These are phyloP conservation scores for Myxozyma vanderwaltii DNA, from an alignment of 805 yeast species.

Conservation along the genomic window DNA sequence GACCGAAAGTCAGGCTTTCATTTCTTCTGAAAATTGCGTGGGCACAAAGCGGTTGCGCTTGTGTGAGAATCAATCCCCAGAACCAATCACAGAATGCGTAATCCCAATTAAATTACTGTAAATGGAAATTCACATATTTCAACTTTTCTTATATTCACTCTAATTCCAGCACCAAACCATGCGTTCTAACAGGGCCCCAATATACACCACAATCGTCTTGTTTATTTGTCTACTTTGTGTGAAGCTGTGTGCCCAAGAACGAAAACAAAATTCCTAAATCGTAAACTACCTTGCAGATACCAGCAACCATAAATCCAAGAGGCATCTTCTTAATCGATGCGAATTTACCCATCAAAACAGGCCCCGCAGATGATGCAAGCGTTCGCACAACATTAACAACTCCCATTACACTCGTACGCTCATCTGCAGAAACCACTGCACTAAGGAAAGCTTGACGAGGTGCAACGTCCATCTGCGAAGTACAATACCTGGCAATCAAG, in stretches of 20 bases:
- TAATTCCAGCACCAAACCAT: no score
- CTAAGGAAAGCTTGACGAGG: constrained; percentile 84
- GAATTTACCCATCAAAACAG: constrained; percentile 72
- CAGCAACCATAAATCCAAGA: constrained; percentile 42
- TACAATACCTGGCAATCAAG: constrained; percentile 58
- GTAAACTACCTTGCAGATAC: constrained; percentile 42
- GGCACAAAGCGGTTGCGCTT: no score
- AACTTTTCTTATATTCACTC: no score
- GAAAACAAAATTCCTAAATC: constrained; percentile 39
- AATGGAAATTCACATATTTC: no score
- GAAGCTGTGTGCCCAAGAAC: constrained; percentile 24
- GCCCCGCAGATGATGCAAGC: constrained; percentile 80
- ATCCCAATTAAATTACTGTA: no score
- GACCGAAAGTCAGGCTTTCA: no score
- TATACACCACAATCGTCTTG: no score
- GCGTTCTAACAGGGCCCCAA: no score
- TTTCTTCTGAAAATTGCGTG: no score
- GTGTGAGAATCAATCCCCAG: no score
- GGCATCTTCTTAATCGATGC: constrained; percentile 49
- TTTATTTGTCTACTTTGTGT: constrained; percentile 1
- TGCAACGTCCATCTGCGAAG: constrained; percentile 85
- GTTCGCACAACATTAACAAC: constrained; percentile 85
- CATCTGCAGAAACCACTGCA: constrained; percentile 60
- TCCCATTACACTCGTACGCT: constrained; percentile 78
- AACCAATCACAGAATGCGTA: no score